Evolutionary conservation across 2,329 filamentous ascomycete species (phyloP), one percentile per base, ranked within the genome.

Genomic region (Mycogone perniciosa): DNA sequence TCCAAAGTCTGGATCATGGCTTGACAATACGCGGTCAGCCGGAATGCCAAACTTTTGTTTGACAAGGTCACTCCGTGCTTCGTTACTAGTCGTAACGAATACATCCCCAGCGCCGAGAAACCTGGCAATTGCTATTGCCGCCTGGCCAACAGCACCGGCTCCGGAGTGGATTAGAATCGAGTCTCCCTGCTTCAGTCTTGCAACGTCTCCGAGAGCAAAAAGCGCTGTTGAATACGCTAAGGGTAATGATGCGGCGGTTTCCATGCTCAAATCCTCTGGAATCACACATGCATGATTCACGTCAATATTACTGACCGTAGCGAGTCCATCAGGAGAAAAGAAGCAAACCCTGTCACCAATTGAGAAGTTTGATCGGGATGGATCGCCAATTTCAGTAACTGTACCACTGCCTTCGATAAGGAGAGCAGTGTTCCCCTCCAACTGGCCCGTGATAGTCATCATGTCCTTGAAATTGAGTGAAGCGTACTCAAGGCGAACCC

Each of bases 71-170:
- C 52, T 55, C 51, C 68, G 67, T 26, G 59, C 60, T 10, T 52
- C 7, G 6, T 56, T 60, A 7, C 60, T 54, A 26, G 63, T 64
- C 0, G 67, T 68, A 3, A 54, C 56, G 44, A 61, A 68, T 2
- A 70, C 54, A 11, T 61, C 52, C 39, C 37, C 26, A 7, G 58
- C 57, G 10, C 57, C 57, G 31, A 54, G 13, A 3, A 46, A 31
- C 27, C 50, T 50, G 7, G 52, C 52, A 20, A 61, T 13, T 9
- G 52, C 37, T 38, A 61, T 58, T 10, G 55, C 51, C 1, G 55
- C 56, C 31, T 56, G 51, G 4, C 60, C 60, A 8, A 58, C 52
- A 10, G 45, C 56, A 34, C 56, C 58, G 5, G 57, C 51, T n/a
- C 53, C 60, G 1, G 57, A 50, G 34, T 62, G 57, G 6, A 63